These are phyloP conservation scores for Jamesozyma piceae DNA, from an alignment of 805 yeast genomes.

Conservation along the genomic window DNA sequence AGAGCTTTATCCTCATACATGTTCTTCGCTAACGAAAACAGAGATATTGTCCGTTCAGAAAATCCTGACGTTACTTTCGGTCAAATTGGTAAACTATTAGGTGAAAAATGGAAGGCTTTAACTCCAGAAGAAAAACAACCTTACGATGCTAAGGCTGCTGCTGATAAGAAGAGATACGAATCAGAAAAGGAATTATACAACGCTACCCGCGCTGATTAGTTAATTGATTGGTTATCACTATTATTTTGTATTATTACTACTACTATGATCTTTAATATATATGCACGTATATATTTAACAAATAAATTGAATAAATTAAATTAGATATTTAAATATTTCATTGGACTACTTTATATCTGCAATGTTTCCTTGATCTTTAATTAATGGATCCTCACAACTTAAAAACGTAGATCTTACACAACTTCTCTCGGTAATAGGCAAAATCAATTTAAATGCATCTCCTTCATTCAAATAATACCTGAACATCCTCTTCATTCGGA, in stretches of 20 bases:
- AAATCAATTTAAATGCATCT: conserved; percentile 80
- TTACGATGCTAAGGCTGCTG: conserved; percentile 84
- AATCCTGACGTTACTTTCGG: conserved; percentile 94
- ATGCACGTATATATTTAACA: not conserved
- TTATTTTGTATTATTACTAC: not conserved
- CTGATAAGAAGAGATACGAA: conserved; percentile 95
- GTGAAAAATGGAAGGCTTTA: conserved; percentile 93
- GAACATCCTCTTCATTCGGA: conserved; percentile 64
- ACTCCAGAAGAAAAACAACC: conserved; percentile 74
- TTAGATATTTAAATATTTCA: too few species aligned
- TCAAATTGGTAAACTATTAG: conserved; percentile 86
- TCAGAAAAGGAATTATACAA: conserved; percentile 82
- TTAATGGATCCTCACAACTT: not conserved
- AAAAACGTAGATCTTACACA: conserved; percentile 48
- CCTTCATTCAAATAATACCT: conserved; percentile 86
- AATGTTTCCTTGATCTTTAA: too few species aligned
- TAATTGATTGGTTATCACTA: not conserved
- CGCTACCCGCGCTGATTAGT: conserved; percentile 14
- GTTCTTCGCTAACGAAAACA: conserved; percentile 95
- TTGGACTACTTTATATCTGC: too few species aligned
- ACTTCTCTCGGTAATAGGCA: conserved; percentile 65
- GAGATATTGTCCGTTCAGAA: conserved; percentile 89
- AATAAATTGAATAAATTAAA: too few species aligned
- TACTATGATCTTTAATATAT: not conserved
- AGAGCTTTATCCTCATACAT: conserved; percentile 86